Evolutionary conservation across 2,329 filamentous ascomycete species (phyloP).

Genomic region (Chaetothyriales sp.): DNA sequence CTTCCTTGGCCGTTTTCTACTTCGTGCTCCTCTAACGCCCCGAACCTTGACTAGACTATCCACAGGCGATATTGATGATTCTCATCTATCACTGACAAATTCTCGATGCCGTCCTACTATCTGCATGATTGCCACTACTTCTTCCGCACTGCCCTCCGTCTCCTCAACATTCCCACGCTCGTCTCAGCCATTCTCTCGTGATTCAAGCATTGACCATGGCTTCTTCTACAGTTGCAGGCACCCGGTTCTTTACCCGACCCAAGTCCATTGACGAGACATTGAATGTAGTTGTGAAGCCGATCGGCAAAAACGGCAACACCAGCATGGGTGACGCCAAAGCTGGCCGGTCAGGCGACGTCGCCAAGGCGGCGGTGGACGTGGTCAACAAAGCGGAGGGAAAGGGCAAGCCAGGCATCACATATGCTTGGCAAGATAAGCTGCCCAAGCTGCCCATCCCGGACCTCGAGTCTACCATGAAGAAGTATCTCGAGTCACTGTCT

Average conservation of each 20-base stretch:
- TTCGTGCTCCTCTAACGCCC: neutral
- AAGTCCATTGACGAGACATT: conserved; percentile 61
- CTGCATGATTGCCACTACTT: conserved; percentile 86
- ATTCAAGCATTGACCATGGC: conserved; percentile 38
- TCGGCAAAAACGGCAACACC: conserved; percentile 42
- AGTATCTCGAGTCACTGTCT: conserved; percentile 64
- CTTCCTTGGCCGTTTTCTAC: neutral
- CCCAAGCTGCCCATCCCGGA: conserved; percentile 90
- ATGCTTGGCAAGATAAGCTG: conserved; percentile 73
- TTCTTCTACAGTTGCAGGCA: conserved; percentile 45
- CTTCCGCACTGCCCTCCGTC: conserved; percentile 76
- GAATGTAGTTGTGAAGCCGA: conserved; percentile 54
- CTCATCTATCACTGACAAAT: neutral
- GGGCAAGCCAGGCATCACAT: conserved; percentile 60
- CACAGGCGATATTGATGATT: neutral
- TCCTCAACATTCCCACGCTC: conserved; percentile 66
- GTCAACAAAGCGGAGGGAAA: conserved; percentile 36
- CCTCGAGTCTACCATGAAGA: conserved; percentile 61
- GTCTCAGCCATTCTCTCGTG: conserved; percentile 65
- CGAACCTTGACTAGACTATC: neutral
- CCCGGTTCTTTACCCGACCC: conserved; percentile 57
- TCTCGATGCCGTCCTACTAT: conserved; percentile 61
- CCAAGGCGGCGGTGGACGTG: conserved; percentile 17
- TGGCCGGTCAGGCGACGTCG: conserved; percentile 17
- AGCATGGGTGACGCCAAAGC: conserved; percentile 17